A percentile compares a stretch with the other conserved stretches of the same genome.
Evolutionary conservation across 2,329 filamentous ascomycete species (phyloP).

Genomic region (Hypoxylon sp.): DNA sequence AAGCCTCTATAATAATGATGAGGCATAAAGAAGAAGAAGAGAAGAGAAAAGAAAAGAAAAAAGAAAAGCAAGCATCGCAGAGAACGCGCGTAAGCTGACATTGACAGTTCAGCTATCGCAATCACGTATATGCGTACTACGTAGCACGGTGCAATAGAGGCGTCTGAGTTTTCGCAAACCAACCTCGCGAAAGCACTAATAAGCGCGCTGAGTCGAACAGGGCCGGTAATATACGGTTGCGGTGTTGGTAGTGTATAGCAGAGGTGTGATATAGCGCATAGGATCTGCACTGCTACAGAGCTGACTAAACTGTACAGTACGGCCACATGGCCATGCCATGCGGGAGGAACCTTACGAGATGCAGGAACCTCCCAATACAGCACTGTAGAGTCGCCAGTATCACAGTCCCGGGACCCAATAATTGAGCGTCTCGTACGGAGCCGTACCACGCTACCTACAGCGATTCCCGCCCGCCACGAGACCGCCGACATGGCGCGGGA

Average conservation of each 20-base stretch:
- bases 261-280: conserved; percentile 2
- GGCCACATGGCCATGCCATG: conserved; percentile 30
- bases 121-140: conserved; percentile 9
- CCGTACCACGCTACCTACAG: conserved; percentile 21
- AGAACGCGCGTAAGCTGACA: conserved; percentile 38
- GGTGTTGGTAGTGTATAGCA: neutral
- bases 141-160: conserved; percentile 23
- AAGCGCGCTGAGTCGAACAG: conserved; percentile 31
- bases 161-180: conserved; percentile 15
- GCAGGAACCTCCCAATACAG: conserved; percentile 38
- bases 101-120: conserved; percentile 26
- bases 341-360: conserved; percentile 39
- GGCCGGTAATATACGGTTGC: conserved; percentile 11
- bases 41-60: conserved; percentile 8
- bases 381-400: conserved; percentile 19
- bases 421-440: conserved; percentile 15
- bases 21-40: conserved; percentile 7
- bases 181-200: conserved; percentile 6
- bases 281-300: conserved; percentile 24
- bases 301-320: conserved; percentile 22
- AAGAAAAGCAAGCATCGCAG: conserved; percentile 22
- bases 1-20: neutral
- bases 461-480: conserved; percentile 31
- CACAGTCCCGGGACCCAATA: conserved; percentile 23
- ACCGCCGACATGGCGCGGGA: conserved; percentile 28